Evolutionary conservation across 805 yeast genomes (phyloP).

Genomic region (Wickerhamomyces mucosus): DNA sequence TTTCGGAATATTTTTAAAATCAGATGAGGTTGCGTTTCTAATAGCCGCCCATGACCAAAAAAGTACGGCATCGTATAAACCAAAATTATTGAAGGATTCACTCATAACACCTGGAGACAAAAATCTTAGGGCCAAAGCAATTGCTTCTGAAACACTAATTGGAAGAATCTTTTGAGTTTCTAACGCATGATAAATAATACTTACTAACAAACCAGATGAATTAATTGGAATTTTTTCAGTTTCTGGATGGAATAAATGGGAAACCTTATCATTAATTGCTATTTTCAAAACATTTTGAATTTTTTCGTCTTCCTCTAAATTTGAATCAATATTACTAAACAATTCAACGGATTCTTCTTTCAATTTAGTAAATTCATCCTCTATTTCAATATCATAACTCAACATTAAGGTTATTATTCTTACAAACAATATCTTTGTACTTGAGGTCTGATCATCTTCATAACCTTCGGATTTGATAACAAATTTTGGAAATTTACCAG

Average conservation of each 20-base stretch:
- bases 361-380: constrained; percentile 25
- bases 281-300: constrained; percentile 27
- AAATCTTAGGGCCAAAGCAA: constrained; percentile 32
- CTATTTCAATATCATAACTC: constrained; percentile 59
- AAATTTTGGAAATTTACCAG: constrained; percentile 4
- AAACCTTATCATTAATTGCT: constrained; percentile 26
- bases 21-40: constrained; percentile 12
- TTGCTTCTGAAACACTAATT: constrained; percentile 20
- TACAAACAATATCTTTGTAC: constrained; percentile 24
- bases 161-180: constrained; percentile 7
- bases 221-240: constrained; percentile 23
- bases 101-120: constrained; percentile 30
- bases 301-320: constrained; percentile 24
- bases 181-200: constrained; percentile 17
- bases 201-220: constrained; percentile 23
- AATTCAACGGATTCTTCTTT: constrained; percentile 30
- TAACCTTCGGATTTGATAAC: neutral
- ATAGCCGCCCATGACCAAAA: constrained; percentile 31
- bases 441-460: constrained; percentile 9
- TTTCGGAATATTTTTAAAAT: constrained; percentile 20
- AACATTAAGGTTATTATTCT: constrained; percentile 42
- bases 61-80: constrained; percentile 21
- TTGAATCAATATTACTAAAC: constrained; percentile 27
- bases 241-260: constrained; percentile 19
- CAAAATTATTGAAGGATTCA: constrained; percentile 12